Base-by-base conservation (phyloP, 352 stramenopile genomes). In the Globisporangium mamillatum region DNA sequence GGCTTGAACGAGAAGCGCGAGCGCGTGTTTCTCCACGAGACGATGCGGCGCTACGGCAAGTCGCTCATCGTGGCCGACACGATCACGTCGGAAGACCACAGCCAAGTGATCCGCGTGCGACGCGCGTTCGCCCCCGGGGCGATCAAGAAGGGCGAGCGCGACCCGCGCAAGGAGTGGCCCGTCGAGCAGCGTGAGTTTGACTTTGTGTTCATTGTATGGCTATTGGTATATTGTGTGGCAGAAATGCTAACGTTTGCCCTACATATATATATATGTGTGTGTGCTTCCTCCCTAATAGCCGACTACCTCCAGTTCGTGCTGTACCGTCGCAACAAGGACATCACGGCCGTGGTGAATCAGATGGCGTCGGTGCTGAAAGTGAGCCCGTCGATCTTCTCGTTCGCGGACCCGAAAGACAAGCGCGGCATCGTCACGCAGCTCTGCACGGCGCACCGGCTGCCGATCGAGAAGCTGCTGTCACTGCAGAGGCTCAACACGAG, bases 291-390 rank as follows among this genome's bases (percentile, higher is more conserved):
- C 86, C 80, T 73, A 48, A 50, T 63, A 84, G 90, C 89, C 65
- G 85, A 98, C 55, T 99, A 95, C 79, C 75, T 98, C 55, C 84
- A 94, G 69, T 99, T 99, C 79, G 90, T 98, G 27, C 73, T 99
- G 3, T 98, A 98, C 86, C 99, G 98, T 72, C 93, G 97, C 76
- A 99, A 99, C 81, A 92, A 94, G 72, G 97, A 99, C 70, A 99
- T 95, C 14, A 86, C 90, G 22, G 93, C 82, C 20, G 81, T 91
- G 27, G 87, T 97, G 73, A 81, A 87, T 56, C 88, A 95, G 68
- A 63, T 97, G 14, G 81, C 80, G 32, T 89, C 89, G n/a, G 75
- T 82, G 14, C 75, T 96, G 68, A 82, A 87, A 24, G 61, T 91
- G 32, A 92, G 82, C 57, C 75, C 86, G 14, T 85, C 86, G 38